Evolutionary conservation across 805 yeast species (phyloP), one percentile per base, ranked within the genome.

Genomic region (Aciculoconidium aculeatum): DNA sequence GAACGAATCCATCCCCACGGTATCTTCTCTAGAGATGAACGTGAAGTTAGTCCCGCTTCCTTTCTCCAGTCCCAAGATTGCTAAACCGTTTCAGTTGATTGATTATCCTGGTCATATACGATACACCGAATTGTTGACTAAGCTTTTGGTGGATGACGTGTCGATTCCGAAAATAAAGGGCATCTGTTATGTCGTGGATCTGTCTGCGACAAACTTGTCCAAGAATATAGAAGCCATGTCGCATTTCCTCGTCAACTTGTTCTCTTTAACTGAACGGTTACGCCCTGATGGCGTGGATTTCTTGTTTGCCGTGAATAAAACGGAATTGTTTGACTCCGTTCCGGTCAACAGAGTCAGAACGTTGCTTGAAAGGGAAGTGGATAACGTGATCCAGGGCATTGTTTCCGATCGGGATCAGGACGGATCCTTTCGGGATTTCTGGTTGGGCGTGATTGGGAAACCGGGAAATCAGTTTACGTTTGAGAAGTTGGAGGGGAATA

Each of bases 71-170:
- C 31, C 59, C 39, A 27, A 57, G 47, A 42, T 65, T 53, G 34
- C 55, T 45, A 32, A 69, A 61, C 32, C 40, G 17, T 64, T 37
- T 46, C 73, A 68, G 37, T 52, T 88, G 21, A 67, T 80, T 29
- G 97, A 90, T 47, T 77, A 77, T 38, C 98, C 98, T 2, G 96
- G 96, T n/a, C 87, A 82, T 56, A 59, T 71, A 32, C 86, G 85
- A 54, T 72, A 88, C 41, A 72, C 71, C 31, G 72, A 74, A 34
- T 58, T 78, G 28, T 61, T 76, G 35, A 68, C 70, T 31, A 70
- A 71, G 33, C 59, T 69, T 39, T 47, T 77, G 25, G 60, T 62
- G 33, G 59, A 58, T 11, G 63, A 60, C 23, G 45, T 60, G 15
- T 50, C 58, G 2, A 48, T 62, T 9, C 35, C 42, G 11, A 55